A percentile compares a stretch with the other conserved stretches of the same genome.
Conservation (phyloP, 176 grass and related monocot species). For the Eleusine coracana region DNA sequence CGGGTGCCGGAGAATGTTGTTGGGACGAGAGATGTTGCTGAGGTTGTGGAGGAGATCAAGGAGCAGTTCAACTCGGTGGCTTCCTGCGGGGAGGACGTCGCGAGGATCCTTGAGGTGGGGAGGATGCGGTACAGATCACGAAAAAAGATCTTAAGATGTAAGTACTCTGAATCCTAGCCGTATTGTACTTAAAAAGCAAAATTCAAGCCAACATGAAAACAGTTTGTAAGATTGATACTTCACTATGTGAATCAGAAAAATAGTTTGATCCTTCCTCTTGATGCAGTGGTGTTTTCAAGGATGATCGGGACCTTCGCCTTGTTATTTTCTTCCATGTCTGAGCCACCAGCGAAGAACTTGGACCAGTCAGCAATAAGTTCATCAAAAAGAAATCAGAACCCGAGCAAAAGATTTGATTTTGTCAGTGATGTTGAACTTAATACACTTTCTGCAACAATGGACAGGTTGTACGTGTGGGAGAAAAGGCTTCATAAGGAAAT, state of each 20-base stretch:
- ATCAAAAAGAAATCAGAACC: conserved; percentile 30
- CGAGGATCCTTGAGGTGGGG: conserved; percentile 79
- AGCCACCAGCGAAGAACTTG: conserved; percentile 18
- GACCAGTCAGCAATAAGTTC: conserved; percentile 41
- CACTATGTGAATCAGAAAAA: too few relatives aligned
- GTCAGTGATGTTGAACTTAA: conserved; percentile 51
- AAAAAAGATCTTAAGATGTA: conserved; percentile 68
- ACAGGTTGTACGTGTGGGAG: conserved; percentile 81
- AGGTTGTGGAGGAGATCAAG: conserved; percentile 80
- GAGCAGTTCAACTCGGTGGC: conserved; percentile 70
- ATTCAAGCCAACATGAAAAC: background rate
- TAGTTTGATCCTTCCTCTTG: conserved; percentile 30
- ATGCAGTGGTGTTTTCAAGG: conserved; percentile 69
- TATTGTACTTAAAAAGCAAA: background rate
- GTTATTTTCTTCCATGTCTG: conserved; percentile 49
- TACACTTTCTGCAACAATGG: conserved; percentile 79
- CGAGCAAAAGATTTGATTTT: conserved; percentile 21
- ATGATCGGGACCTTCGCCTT: conserved; percentile 56
- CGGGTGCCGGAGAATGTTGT: background rate
- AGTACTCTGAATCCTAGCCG: conserved; percentile 36
- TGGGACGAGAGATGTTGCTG: conserved; percentile 64
- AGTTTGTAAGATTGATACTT: background rate
- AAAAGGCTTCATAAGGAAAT: conserved; percentile 88
- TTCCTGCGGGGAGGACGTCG: conserved; percentile 65
- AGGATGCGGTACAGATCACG: conserved; percentile 53